phyloP scores from a whole-genome alignment of 345 rosid species.

The Turnera subulata region DNA sequence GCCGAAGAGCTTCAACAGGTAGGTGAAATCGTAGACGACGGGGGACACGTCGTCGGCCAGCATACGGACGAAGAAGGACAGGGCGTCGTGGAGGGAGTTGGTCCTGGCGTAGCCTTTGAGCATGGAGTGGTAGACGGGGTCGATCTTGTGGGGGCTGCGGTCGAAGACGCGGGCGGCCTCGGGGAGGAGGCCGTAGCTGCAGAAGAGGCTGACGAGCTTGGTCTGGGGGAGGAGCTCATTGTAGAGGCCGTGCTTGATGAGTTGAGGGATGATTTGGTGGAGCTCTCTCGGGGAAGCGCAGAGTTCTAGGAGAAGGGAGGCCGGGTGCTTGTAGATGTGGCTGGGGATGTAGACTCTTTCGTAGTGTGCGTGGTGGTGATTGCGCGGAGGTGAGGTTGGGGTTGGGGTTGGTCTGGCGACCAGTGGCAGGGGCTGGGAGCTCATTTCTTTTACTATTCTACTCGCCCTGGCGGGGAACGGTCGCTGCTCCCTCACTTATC shows the following conservation, averaged over 20 bases:
- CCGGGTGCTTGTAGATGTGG: conserved; percentile 66
- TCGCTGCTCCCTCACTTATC: too few relatives aligned
- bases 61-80: conserved; percentile 54
- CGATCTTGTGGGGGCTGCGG: conserved; percentile 48
- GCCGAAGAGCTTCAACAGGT: conserved; percentile 66
- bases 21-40: conserved; percentile 70
- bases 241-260: conserved; percentile 62
- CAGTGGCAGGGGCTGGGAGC: conserved; percentile 22
- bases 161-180: conserved; percentile 78
- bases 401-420: conserved; percentile 8
- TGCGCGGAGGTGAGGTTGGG: conserved; percentile 2
- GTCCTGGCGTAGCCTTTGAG: conserved; percentile 67
- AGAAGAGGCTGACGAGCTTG: conserved; percentile 74
- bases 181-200: conserved; percentile 49
- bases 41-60: conserved; percentile 49
- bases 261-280: conserved; percentile 56
- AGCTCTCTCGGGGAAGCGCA: conserved; percentile 53
- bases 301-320: conserved; percentile 71
- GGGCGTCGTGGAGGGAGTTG: conserved; percentile 46
- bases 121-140: conserved; percentile 71
- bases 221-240: conserved; percentile 62
- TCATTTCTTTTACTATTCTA: conserved; percentile 22
- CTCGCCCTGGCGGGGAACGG: too few relatives aligned
- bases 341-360: conserved; percentile 58
- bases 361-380: conserved; percentile 32